A percentile compares a stretch with the other conserved stretches of the same genome.
Evolutionary conservation across 2,329 filamentous ascomycete species (phyloP).

Genomic region (Monosporascus ibericus): DNA sequence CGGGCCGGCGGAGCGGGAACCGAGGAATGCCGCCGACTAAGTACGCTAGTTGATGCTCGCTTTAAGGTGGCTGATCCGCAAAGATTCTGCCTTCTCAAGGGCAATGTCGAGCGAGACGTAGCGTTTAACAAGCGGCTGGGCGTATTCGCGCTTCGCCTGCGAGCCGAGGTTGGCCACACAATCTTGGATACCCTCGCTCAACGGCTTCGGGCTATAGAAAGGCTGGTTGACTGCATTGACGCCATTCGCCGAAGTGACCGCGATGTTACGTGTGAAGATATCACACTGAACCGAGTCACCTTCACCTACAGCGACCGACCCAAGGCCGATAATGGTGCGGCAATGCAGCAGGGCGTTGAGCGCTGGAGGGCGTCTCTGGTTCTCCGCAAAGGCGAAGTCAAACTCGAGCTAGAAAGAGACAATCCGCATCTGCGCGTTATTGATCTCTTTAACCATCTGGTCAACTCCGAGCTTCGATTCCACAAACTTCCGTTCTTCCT

Average conservation of each 20-base stretch:
- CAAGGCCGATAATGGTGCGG: conserved; percentile 13
- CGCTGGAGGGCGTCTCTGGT: conserved; percentile 52
- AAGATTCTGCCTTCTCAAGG: conserved; percentile 49
- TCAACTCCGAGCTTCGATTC: conserved; percentile 37
- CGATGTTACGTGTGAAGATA: conserved; percentile 50
- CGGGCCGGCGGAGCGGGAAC: not conserved
- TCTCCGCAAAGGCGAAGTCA: conserved; percentile 48
- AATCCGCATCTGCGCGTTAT: conserved; percentile 64
- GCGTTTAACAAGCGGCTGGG: conserved; percentile 54
- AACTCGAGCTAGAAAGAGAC: conserved; percentile 51
- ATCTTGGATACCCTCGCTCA: conserved; percentile 53
- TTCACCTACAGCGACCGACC: conserved; percentile 57
- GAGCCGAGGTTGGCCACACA: conserved; percentile 51
- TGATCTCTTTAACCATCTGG: conserved; percentile 51
- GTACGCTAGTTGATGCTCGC: conserved; percentile 45
- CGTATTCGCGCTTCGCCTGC: conserved; percentile 56
- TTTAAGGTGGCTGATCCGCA: conserved; percentile 47
- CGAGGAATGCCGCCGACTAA: conserved; percentile 21
- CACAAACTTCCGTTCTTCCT: conserved; percentile 49
- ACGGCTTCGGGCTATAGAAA: conserved; percentile 60
- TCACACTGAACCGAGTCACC: conserved; percentile 56
- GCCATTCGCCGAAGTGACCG: conserved; percentile 53
- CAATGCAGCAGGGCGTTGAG: conserved; percentile 11
- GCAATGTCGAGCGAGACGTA: conserved; percentile 54
- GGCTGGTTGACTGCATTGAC: conserved; percentile 63